These are phyloP conservation scores for Rosa persica DNA, from an alignment of 306 rosid species.

Conservation along the genomic window DNA sequence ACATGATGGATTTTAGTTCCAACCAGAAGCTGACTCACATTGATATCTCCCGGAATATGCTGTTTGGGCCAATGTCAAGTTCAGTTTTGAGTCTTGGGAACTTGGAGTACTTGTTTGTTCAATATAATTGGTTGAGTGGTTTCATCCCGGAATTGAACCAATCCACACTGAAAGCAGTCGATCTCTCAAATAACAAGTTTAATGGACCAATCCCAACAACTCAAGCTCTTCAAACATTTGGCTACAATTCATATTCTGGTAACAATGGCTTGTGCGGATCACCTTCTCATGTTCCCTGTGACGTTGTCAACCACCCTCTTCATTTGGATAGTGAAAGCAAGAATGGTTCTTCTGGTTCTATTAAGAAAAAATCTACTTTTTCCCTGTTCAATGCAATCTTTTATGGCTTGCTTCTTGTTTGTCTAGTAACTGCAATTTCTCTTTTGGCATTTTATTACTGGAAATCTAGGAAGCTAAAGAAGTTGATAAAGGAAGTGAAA, in stretches of 20 bases:
- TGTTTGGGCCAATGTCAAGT: slow-evolving; percentile 34
- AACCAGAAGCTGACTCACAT: slow-evolving; percentile 35
- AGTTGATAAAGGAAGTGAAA: slow-evolving; percentile 31
- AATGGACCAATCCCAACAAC: slow-evolving; percentile 40
- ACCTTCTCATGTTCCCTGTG: slow-evolving; percentile 21
- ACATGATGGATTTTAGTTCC: slow-evolving; percentile 31
- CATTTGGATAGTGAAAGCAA: neutral
- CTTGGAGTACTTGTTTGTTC: slow-evolving; percentile 38
- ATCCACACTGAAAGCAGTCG: slow-evolving; percentile 31
- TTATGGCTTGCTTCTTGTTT: slow-evolving; percentile 33
- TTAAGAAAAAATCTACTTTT: neutral
- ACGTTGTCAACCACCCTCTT: neutral
- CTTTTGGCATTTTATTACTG: slow-evolving; percentile 44
- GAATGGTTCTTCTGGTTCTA: neutral
- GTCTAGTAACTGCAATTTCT: slow-evolving; percentile 41
- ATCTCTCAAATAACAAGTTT: slow-evolving; percentile 49
- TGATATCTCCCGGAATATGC: slow-evolving; percentile 38
- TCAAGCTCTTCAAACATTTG: slow-evolving; percentile 27
- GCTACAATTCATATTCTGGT: slow-evolving; percentile 30
- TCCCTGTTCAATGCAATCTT: neutral
- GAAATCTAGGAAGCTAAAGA: slow-evolving; percentile 45
- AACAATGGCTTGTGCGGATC: slow-evolving; percentile 39
- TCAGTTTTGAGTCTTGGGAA: slow-evolving; percentile 27
- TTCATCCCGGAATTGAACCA: slow-evolving; percentile 45
- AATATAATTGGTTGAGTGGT: slow-evolving; percentile 39